Percentiles rank a stretch among this genome's conserved stretches.
These are phyloP conservation scores for Tremella yokohamensis DNA, from an alignment of 768 basidiomycete genomes.

Conservation along the genomic window DNA sequence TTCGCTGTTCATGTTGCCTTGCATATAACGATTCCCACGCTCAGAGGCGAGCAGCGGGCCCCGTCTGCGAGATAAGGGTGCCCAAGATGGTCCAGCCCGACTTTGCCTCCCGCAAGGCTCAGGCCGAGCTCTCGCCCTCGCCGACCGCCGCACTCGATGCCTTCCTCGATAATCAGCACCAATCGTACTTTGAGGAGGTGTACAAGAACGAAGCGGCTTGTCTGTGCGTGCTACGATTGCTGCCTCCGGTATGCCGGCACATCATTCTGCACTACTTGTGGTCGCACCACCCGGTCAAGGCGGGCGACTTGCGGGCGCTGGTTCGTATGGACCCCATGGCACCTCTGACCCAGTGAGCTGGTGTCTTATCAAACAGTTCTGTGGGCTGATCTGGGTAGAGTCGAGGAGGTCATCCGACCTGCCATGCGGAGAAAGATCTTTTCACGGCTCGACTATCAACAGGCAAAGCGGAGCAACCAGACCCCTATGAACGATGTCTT, in stretches of 20 bases:
- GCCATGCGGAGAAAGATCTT: slow-evolving; percentile 31
- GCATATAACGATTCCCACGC: too few species aligned
- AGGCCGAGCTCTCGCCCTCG: slow-evolving; percentile 13
- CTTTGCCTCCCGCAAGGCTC: slow-evolving; percentile 26
- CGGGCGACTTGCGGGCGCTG: slow-evolving; percentile 31
- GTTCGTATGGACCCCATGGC: slow-evolving; percentile 21
- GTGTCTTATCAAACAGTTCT: neutral
- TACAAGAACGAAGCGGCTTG: slow-evolving; percentile 48
- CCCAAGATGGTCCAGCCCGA: slow-evolving; percentile 43
- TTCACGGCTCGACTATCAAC: slow-evolving; percentile 14
- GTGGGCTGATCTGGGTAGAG: slow-evolving; percentile 7
- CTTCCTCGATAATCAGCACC: slow-evolving; percentile 44
- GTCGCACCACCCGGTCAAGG: slow-evolving; percentile 29
- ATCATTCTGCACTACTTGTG: slow-evolving; percentile 46
- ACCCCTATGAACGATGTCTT: slow-evolving; percentile 38
- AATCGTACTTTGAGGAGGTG: slow-evolving; percentile 43
- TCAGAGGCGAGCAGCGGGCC: too few species aligned
- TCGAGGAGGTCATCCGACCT: slow-evolving; percentile 27
- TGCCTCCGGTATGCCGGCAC: slow-evolving; percentile 47
- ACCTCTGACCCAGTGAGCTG: slow-evolving; percentile 25
- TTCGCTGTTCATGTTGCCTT: too few species aligned
- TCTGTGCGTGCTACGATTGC: slow-evolving; percentile 45
- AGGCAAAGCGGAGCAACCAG: slow-evolving; percentile 23
- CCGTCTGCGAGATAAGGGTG: neutral
- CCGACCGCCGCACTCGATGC: slow-evolving; percentile 42